Conservation (phyloP, 139 green algal genomes). For the Chlamydomonas eustigma region DNA sequence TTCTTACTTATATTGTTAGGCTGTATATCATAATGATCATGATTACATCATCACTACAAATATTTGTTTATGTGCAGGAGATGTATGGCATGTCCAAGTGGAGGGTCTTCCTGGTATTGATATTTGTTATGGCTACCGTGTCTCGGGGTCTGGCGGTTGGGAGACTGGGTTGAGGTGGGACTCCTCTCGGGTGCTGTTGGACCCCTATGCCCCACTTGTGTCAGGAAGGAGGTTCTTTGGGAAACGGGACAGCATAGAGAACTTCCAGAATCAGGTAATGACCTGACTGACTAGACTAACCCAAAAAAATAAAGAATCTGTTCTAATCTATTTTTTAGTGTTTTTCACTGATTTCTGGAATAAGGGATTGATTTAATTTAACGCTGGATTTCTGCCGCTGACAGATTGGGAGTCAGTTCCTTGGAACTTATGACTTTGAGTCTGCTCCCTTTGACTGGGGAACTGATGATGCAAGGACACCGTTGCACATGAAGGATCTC, state of each 20-base stretch:
- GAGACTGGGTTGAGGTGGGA: slow-evolving; percentile 74
- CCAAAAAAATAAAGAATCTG: too few species aligned
- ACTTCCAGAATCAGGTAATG: slow-evolving; percentile 61
- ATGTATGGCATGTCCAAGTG: slow-evolving; percentile 74
- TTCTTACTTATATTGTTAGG: background rate
- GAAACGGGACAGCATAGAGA: slow-evolving; percentile 68
- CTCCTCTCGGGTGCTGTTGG: slow-evolving; percentile 61
- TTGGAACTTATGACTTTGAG: slow-evolving; percentile 82
- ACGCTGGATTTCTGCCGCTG: too few species aligned
- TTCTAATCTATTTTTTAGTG: too few species aligned
- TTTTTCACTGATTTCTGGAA: too few species aligned
- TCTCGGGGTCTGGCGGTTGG: slow-evolving; percentile 72
- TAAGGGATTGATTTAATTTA: too few species aligned
- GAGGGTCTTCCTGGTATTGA: slow-evolving; percentile 52
- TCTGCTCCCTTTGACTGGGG: slow-evolving; percentile 79
- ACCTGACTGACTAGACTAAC: background rate
- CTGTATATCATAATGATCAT: background rate
- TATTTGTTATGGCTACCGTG: slow-evolving; percentile 68
- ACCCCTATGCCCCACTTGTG: slow-evolving; percentile 82
- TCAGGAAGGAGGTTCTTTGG: slow-evolving; percentile 64
- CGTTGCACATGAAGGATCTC: slow-evolving; percentile 30
- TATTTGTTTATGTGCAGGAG: slow-evolving; percentile 21
- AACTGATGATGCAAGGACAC: slow-evolving; percentile 41
- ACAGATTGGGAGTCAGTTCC: slow-evolving; percentile 72
- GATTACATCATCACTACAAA: background rate